Percentiles rank a stretch among this genome's conserved stretches.
These are phyloP conservation scores for Solanum chiquidenum DNA, from an alignment of 257 asterid genomes.

Conservation along the genomic window DNA sequence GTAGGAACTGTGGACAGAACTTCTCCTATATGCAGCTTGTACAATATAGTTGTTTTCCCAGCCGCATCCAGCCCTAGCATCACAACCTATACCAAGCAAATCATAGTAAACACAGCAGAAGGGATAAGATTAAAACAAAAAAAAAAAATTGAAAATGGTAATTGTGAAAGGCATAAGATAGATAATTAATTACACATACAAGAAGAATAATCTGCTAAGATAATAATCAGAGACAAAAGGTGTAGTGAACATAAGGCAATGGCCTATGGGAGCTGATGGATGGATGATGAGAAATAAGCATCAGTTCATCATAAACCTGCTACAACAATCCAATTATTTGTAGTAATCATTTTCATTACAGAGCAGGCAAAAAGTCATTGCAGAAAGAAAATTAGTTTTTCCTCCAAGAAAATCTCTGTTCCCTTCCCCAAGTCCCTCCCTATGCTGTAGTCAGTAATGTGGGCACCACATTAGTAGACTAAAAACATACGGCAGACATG, in stretches of 20 bases:
- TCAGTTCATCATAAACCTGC: background rate
- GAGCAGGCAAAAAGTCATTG: background rate
- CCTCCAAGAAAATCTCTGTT: background rate
- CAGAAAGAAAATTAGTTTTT: background rate
- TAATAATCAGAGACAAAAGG: background rate
- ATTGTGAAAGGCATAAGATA: too few species aligned
- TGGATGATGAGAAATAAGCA: background rate
- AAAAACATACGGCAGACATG: background rate
- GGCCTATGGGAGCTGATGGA: background rate
- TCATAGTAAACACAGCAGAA: background rate
- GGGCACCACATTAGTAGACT: background rate
- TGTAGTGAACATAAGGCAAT: background rate
- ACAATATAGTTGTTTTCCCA: slow-evolving; percentile 96
- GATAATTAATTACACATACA: background rate
- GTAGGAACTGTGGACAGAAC: slow-evolving; percentile 98
- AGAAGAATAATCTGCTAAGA: background rate
- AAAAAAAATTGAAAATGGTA: background rate
- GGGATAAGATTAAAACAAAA: background rate
- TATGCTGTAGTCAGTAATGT: background rate
- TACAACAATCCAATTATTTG: background rate
- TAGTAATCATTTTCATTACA: background rate
- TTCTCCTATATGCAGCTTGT: slow-evolving; percentile 98
- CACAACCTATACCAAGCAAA: slow-evolving; percentile 53
- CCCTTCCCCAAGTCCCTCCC: background rate
- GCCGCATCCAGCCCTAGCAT: slow-evolving; percentile 99